A percentile compares a stretch with the other conserved stretches of the same genome.
phyloP scores from a whole-genome alignment of 306 rosid species.

The Phaseolus lunatus region DNA sequence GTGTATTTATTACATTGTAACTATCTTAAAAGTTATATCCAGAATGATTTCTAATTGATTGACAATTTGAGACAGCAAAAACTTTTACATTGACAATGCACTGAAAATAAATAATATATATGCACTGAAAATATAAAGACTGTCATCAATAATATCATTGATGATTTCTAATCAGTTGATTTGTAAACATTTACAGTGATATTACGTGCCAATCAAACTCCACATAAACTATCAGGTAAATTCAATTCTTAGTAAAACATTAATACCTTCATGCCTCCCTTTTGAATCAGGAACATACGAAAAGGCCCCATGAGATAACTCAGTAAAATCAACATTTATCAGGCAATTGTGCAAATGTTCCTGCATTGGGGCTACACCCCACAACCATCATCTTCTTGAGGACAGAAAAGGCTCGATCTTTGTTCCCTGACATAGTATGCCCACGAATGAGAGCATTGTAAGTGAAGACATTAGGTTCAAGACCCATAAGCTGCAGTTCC shows the following conservation, averaged over 20 bases:
- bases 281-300: constrained; percentile 35
- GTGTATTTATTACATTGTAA: neutral
- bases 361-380: constrained; percentile 82
- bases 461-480: constrained; percentile 91
- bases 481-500: constrained; percentile 73
- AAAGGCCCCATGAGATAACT: constrained; percentile 20
- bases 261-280: constrained; percentile 41
- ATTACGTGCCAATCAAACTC: neutral
- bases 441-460: constrained; percentile 95
- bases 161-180: neutral
- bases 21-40: neutral
- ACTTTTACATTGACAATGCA: neutral
- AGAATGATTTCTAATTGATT: neutral
- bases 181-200: neutral
- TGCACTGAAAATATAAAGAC: neutral
- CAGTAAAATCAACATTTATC: constrained; percentile 57
- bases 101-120: neutral
- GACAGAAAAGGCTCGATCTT: constrained; percentile 77
- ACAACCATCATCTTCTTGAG: constrained; percentile 88
- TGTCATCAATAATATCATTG: neutral
- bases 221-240: constrained; percentile 14
- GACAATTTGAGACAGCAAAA: neutral
- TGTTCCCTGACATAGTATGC: constrained; percentile 69
- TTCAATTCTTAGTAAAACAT: constrained; percentile 11
- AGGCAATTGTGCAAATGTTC: constrained; percentile 89